A percentile compares a stretch with the other conserved stretches of the same genome.
These are phyloP conservation scores for Fraxinus paxiana DNA, from an alignment of 305 asterid species.

Conservation along the genomic window DNA sequence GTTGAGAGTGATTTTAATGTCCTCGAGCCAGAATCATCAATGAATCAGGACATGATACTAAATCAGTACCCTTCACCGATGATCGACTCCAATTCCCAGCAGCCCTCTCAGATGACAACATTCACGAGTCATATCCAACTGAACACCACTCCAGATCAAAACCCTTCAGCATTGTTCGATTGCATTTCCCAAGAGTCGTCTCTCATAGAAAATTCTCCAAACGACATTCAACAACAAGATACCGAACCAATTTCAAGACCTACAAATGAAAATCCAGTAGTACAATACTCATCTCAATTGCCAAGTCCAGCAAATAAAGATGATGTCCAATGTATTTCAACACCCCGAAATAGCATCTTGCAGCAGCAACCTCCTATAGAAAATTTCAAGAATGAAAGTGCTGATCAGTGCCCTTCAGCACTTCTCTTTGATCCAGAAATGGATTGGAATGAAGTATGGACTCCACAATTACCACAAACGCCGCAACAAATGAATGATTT, in stretches of 20 bases:
- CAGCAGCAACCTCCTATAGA: not conserved
- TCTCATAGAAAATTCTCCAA: not conserved
- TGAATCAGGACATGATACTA: not conserved
- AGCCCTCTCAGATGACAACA: not conserved
- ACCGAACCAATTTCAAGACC: not conserved
- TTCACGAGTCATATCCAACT: not conserved
- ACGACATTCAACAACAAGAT: not conserved
- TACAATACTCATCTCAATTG: not conserved
- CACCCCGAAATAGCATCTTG: not conserved
- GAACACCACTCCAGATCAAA: not conserved
- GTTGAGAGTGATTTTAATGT: not conserved
- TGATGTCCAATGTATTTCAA: not conserved
- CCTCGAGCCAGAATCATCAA: slow-evolving; percentile 2
- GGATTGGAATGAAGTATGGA: slow-evolving; percentile 1
- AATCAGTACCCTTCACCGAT: slow-evolving; percentile 10
- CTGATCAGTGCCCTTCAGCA: not conserved
- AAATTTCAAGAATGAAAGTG: not conserved
- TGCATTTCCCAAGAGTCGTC: not conserved
- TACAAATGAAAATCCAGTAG: not conserved
- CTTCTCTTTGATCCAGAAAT: slow-evolving; percentile 19
- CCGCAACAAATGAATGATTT: slow-evolving; percentile 16
- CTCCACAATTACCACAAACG: slow-evolving; percentile 18
- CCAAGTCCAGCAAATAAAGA: not conserved
- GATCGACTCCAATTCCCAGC: not conserved
- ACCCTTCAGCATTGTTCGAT: not conserved